Base-by-base conservation (phyloP, 495 filamentous ascomycete genomes). In the Aspergillus bridgeri region DNA sequence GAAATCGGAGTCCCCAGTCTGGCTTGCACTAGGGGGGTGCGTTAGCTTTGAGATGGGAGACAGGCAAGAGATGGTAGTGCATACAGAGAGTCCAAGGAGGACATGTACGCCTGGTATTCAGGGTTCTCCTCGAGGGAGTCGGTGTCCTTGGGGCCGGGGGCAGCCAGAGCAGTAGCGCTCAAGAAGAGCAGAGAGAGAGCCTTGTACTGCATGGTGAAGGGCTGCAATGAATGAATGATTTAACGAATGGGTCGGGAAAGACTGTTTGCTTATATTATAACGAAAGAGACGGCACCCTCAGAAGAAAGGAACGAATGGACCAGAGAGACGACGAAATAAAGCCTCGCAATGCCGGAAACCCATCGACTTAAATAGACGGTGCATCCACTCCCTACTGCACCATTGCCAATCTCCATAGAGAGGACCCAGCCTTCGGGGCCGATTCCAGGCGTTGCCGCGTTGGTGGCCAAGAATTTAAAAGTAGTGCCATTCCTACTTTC, bases 141-240 rank as follows among this genome's bases (percentile, higher is more conserved):
- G 8, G n/a, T 24, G 18, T 38, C 48, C 51, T 54, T 33, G n/a
- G 45, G 47, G 22, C 58, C 45, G 2, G 63, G 59, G 19, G 56
- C 60, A 4, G 64, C 64, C 52, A 61, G 3, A 17, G 55, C 58
- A 11, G 52, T n/a, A 27, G 58, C 38, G 43, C 57, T 55, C 29
- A 59, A 43, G 56, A 64, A 43, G 33, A 63, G 38, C 46, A 63
- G 13, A n/a, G 55, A 43, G 29, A 61, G 50, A 23, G 47, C 51
- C 60, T 61, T 38, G 33, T 38, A 38, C 33, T 38, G 33, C 33
- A 38, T 38, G 33, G 9, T 38, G 33, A 38, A 2, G 33, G 33
- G 17, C 17, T 38, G 33, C 13, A 38, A 38, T 1, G 33, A 38
- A 8, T 38, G 33, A n/a, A n/a, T n/a, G n/a, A n/a, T n/a, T n/a